A percentile compares a stretch with the other conserved stretches of the same genome.
Conservation (phyloP, 306 rosid genomes). For the Chamaecrista fasciculata region DNA sequence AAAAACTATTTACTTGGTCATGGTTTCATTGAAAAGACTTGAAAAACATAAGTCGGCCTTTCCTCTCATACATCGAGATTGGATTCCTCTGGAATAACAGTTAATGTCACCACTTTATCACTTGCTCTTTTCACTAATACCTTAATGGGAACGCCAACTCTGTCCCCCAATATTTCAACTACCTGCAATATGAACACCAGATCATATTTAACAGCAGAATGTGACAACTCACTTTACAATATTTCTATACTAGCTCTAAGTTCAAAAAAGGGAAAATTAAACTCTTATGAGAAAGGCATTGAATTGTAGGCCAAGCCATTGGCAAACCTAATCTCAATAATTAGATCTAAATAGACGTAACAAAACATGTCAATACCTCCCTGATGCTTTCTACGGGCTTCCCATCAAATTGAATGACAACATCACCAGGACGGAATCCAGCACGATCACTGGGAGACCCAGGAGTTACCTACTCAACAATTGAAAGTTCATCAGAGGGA, state of each 20-base stretch:
- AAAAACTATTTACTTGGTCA: too few relatives aligned
- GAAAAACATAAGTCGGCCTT: too few relatives aligned
- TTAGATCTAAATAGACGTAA: not conserved
- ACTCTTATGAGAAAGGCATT: not conserved
- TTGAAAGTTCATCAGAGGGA: not conserved
- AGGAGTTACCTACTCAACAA: constrained; percentile 71
- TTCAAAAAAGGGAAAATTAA: not conserved
- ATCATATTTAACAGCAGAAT: not conserved
- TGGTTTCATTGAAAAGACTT: too few relatives aligned
- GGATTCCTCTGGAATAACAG: constrained; percentile 71
- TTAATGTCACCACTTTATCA: constrained; percentile 47
- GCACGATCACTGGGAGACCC: constrained; percentile 84
- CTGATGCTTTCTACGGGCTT: constrained; percentile 60
- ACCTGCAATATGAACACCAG: constrained; percentile 46
- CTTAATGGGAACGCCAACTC: constrained; percentile 63
- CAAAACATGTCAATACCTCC: constrained; percentile 52
- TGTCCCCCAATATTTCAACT: constrained; percentile 70
- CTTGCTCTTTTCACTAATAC: constrained; percentile 56
- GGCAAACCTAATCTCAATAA: not conserved
- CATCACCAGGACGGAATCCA: constrained; percentile 76
- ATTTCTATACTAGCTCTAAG: not conserved
- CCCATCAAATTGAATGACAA: constrained; percentile 79
- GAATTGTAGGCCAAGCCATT: not conserved
- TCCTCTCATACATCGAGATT: constrained; percentile 46
- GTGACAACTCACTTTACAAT: not conserved